Conservation (phyloP, 495 filamentous ascomycete species). For the Aspergillus haitiensis region DNA sequence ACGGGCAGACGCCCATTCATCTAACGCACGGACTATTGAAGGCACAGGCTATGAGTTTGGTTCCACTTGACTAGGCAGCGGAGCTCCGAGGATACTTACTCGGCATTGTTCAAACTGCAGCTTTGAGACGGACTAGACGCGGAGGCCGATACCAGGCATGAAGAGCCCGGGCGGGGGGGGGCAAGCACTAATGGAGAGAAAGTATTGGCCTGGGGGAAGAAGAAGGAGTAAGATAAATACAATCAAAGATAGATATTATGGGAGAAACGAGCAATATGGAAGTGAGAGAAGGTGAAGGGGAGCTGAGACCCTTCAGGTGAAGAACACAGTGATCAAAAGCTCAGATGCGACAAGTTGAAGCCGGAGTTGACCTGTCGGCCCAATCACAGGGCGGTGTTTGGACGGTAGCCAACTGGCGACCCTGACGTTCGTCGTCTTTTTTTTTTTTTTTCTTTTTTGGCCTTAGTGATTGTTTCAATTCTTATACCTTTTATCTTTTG, state of each 20-base stretch:
- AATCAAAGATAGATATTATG: conserved; percentile 24
- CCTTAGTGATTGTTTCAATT: not conserved
- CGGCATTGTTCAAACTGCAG: conserved; percentile 41
- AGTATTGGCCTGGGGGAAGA: conserved; percentile 7
- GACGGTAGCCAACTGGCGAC: conserved; percentile 1
- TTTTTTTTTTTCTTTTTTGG: conserved; percentile 7
- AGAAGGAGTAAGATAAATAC: not conserved
- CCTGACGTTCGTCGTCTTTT: not conserved
- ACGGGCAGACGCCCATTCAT: conserved; percentile 56
- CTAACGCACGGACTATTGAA: conserved; percentile 56
- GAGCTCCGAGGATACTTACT: conserved; percentile 33
- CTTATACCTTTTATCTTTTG: not conserved
- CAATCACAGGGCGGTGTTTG: conserved; percentile 16
- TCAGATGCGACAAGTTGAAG: conserved; percentile 1
- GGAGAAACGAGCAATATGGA: conserved; percentile 24
- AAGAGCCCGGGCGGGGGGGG: conserved; percentile 19
- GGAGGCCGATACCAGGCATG: conserved; percentile 36
- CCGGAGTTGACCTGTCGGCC: conserved; percentile 1
- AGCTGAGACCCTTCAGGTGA: not conserved
- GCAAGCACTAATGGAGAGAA: conserved; percentile 10
- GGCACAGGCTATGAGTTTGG: conserved; percentile 7
- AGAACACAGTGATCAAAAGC: conserved; percentile 3
- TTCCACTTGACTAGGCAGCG: conserved; percentile 6
- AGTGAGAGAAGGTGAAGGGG: not conserved
- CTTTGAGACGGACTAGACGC: conserved; percentile 32